Conservation (phyloP, 1,139 yeast species). For the Blastobotrys ciferrii region DNA sequence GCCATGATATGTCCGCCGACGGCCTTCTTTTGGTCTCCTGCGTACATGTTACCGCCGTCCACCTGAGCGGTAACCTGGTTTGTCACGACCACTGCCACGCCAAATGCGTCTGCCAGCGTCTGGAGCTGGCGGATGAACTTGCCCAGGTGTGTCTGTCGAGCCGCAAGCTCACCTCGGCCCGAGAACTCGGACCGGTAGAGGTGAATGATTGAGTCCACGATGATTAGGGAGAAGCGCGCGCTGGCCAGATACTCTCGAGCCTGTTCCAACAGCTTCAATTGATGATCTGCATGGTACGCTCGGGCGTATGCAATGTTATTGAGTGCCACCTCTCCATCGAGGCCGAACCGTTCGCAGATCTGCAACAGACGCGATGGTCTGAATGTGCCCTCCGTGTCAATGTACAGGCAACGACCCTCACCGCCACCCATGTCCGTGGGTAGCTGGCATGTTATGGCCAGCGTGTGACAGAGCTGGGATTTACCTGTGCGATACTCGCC, state of each 20-base stretch:
- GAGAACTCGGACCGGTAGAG: constrained; percentile 91
- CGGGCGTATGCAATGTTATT: constrained; percentile 97
- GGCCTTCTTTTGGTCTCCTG: constrained; percentile 98
- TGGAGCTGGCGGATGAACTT: constrained; percentile 89
- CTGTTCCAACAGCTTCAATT: constrained; percentile 75
- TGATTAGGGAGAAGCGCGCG: constrained; percentile 69
- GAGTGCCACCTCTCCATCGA: constrained; percentile 90
- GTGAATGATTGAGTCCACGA: constrained; percentile 96
- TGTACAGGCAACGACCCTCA: constrained; percentile 94
- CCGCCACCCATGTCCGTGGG: constrained; percentile 99
- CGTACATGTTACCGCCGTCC: constrained; percentile 82
- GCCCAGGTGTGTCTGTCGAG: constrained; percentile 93
- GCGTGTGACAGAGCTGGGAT: constrained; percentile 93
- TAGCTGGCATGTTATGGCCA: constrained; percentile 94
- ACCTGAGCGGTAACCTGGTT: constrained; percentile 98
- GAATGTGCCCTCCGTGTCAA: constrained; percentile 96
- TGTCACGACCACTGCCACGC: constrained; percentile 96
- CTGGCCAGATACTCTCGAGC: constrained; percentile 98
- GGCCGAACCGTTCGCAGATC: constrained; percentile 87
- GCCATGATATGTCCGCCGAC: constrained; percentile 98
- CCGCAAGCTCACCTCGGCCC: constrained; percentile 95
- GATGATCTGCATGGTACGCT: constrained; percentile 97
- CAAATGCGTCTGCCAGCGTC: constrained; percentile 94
- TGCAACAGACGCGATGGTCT: constrained; percentile 87
- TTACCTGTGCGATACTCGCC: constrained; percentile 99